Conservation (phyloP, 345 rosid genomes). For the Camelina laxa region DNA sequence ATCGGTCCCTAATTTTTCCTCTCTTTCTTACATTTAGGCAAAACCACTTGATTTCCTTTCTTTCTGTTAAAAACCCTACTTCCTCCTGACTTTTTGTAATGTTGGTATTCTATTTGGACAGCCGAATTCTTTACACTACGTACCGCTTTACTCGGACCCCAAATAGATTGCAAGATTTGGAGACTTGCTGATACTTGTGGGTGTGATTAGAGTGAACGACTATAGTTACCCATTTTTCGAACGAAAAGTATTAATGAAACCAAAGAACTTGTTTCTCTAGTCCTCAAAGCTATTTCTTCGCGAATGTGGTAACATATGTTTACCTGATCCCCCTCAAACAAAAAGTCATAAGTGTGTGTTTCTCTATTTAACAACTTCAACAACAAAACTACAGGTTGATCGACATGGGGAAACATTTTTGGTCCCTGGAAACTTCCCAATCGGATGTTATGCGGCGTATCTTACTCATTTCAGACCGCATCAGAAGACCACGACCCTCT, state of each 20-base stretch:
- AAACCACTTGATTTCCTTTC: neutral
- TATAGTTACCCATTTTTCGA: conserved; percentile 41
- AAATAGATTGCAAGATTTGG: conserved; percentile 48
- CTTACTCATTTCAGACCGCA: too few species aligned
- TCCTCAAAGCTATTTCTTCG: conserved; percentile 43
- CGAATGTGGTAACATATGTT: conserved; percentile 44
- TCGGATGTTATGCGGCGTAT: too few species aligned
- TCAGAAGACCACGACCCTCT: too few species aligned
- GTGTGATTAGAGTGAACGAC: conserved; percentile 65
- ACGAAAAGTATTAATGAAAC: conserved; percentile 35
- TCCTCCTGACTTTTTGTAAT: neutral
- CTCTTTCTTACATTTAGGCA: neutral
- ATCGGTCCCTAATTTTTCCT: conserved; percentile 40
- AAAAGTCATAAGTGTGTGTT: neutral
- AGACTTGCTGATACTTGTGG: conserved; percentile 52
- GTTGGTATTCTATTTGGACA: conserved; percentile 8
- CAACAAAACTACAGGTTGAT: conserved; percentile 47
- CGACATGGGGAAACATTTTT: conserved; percentile 47
- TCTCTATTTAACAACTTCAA: neutral
- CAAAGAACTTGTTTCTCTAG: conserved; percentile 45
- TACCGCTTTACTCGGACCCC: conserved; percentile 47
- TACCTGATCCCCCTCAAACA: neutral
- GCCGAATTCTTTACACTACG: conserved; percentile 48
- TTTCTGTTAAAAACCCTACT: neutral
- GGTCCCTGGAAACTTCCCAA: too few species aligned